These are phyloP conservation scores for Akanthomyces lecanii DNA, from an alignment of 2,329 filamentous ascomycete genomes.

Conservation along the genomic window DNA sequence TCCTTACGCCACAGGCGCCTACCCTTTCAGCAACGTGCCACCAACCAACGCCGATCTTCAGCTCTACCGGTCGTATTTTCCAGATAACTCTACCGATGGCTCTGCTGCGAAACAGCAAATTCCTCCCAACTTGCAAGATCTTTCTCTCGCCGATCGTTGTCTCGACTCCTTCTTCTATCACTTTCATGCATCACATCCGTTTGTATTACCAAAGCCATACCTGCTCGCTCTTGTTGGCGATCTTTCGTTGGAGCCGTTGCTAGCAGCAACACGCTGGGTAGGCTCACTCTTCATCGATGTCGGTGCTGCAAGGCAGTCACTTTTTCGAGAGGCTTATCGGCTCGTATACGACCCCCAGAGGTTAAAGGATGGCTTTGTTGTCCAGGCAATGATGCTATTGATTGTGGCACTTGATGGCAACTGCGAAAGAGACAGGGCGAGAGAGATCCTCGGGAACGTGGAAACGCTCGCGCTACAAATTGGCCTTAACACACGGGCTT, in stretches of 20 bases:
- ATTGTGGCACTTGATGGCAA: constrained; percentile 75
- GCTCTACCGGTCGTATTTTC: constrained; percentile 34
- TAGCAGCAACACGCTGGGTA: constrained; percentile 53
- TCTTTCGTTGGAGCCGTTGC: constrained; percentile 43
- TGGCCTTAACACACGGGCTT: constrained; percentile 67
- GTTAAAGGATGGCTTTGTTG: constrained; percentile 55
- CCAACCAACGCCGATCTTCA: constrained; percentile 28
- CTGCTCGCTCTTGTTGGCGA: constrained; percentile 48
- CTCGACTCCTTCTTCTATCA: constrained; percentile 55
- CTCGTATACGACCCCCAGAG: constrained; percentile 44
- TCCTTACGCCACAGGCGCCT: constrained; percentile 17
- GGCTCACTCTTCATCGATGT: constrained; percentile 53
- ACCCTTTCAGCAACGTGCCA: constrained; percentile 18
- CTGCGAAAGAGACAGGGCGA: constrained; percentile 65
- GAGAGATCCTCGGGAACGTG: constrained; percentile 61
- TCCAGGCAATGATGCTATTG: constrained; percentile 75
- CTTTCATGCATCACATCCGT: constrained; percentile 56
- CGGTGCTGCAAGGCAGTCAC: constrained; percentile 42
- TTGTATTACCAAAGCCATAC: constrained; percentile 50
- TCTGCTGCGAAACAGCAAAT: constrained; percentile 10
- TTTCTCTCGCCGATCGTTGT: constrained; percentile 47
- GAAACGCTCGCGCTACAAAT: constrained; percentile 71
- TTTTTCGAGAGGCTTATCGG: constrained; percentile 55
- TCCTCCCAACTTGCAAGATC: constrained; percentile 23
- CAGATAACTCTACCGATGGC: constrained; percentile 30